Conservation (phyloP, 441 rosid species). For the Erodium chrysanthum region DNA sequence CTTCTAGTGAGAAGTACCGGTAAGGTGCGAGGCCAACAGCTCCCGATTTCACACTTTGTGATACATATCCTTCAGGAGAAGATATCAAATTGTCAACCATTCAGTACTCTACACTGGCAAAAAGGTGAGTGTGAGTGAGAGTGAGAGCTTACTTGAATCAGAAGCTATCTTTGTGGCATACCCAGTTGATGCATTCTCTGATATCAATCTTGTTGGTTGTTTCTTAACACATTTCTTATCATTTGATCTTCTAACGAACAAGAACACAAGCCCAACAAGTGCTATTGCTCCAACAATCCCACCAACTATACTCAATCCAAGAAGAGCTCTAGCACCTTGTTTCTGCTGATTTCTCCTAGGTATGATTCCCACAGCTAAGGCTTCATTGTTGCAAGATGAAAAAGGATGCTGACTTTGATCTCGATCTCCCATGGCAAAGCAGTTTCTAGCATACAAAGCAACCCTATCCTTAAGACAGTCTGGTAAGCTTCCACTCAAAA, state of each 20-base stretch:
- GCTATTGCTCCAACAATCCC: constrained; percentile 47
- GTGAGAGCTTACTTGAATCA: constrained; percentile 62
- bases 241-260: constrained; percentile 33
- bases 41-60: constrained; percentile 83
- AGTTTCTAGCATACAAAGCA: constrained; percentile 50
- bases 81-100: constrained; percentile 1
- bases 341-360: constrained; percentile 35
- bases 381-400: constrained; percentile 67
- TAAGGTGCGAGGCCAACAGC: constrained; percentile 78
- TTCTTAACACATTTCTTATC: constrained; percentile 24
- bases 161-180: constrained; percentile 73
- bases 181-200: constrained; percentile 56
- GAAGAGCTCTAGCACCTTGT: constrained; percentile 27
- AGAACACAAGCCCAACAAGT: constrained; percentile 37
- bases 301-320: constrained; percentile 46
- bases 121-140: background rate
- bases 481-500: constrained; percentile 68
- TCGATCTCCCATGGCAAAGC: constrained; percentile 33
- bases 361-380: constrained; percentile 81
- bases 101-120: no score
- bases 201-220: constrained; percentile 46
- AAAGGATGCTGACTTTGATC: constrained; percentile 47
- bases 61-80: constrained; percentile 55
- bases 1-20: constrained; percentile 71
- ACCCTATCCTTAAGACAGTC: constrained; percentile 44